phyloP scores from a whole-genome alignment of 2,329 filamentous ascomycete species.

The Fusarium protoensiforme region DNA sequence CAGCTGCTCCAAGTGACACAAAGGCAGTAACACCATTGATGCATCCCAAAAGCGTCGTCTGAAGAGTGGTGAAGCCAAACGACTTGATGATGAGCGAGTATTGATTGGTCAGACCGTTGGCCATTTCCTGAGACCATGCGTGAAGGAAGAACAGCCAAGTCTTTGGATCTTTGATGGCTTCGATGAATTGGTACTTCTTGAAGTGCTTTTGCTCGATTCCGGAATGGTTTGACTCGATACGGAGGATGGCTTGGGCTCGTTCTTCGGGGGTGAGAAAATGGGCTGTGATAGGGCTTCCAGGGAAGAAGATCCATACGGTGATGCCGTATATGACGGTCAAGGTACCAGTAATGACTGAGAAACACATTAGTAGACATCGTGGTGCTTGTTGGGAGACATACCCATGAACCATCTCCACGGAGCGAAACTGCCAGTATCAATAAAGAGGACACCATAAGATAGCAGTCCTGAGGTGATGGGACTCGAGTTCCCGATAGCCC shows the following conservation, averaged over 20 bases:
- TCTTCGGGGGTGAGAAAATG: background rate
- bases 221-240: background rate
- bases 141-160: conserved; percentile 11
- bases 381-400: background rate
- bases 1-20: background rate
- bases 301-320: background rate
- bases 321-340: background rate
- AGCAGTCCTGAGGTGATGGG: background rate
- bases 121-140: conserved; percentile 2
- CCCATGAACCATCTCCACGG: background rate
- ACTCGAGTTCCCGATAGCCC: background rate
- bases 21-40: background rate
- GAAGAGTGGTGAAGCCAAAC: conserved; percentile 53
- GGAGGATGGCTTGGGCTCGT: background rate
- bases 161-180: conserved; percentile 12
- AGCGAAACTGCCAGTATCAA: background rate
- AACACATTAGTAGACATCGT: background rate
- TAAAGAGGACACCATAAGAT: background rate
- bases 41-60: conserved; percentile 45
- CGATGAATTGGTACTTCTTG: conserved; percentile 14
- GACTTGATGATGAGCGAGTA: conserved; percentile 51
- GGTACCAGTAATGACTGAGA: background rate
- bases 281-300: background rate
- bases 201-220: conserved; percentile 7
- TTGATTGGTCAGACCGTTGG: conserved; percentile 1